phyloP scores from a whole-genome alignment of 2,329 filamentous ascomycete species.

The Talaromyces funiculosus region DNA sequence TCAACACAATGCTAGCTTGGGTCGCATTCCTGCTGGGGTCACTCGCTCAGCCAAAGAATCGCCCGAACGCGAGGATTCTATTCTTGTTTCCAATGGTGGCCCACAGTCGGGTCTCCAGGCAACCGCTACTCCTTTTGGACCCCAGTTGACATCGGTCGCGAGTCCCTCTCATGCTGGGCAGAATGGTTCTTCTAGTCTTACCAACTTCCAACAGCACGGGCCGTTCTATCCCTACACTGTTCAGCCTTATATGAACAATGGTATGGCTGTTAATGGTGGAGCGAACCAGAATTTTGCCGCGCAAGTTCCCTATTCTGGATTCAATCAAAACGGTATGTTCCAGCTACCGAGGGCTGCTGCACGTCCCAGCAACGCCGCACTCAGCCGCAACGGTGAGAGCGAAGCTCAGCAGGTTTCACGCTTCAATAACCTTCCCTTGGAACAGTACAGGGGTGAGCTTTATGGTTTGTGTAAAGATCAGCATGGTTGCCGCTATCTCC shows the following conservation, averaged over 20 bases:
- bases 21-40: slow-evolving; percentile 66
- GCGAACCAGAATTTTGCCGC: slow-evolving; percentile 44
- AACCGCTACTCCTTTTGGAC: slow-evolving; percentile 72
- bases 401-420: slow-evolving; percentile 61
- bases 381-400: slow-evolving; percentile 51
- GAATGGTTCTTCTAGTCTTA: slow-evolving; percentile 28
- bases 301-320: slow-evolving; percentile 51
- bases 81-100: slow-evolving; percentile 44
- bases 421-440: slow-evolving; percentile 76
- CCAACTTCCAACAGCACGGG: slow-evolving; percentile 27
- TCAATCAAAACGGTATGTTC: slow-evolving; percentile 47
- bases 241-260: slow-evolving; percentile 52
- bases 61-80: slow-evolving; percentile 43
- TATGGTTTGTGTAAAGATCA: slow-evolving; percentile 95
- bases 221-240: slow-evolving; percentile 48
- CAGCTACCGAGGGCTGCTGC: slow-evolving; percentile 65
- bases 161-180: slow-evolving; percentile 23
- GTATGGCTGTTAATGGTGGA: slow-evolving; percentile 32
- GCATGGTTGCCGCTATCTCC: slow-evolving; percentile 91
- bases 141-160: slow-evolving; percentile 43
- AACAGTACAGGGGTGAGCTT: slow-evolving; percentile 75
- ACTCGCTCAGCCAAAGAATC: slow-evolving; percentile 53
- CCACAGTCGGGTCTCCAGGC: slow-evolving; percentile 71
- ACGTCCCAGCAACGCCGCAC: slow-evolving; percentile 48
- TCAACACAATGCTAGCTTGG: slow-evolving; percentile 75